A percentile compares a stretch with the other conserved stretches of the same genome.
These are phyloP conservation scores for Gaillardinia entomophila DNA, from an alignment of 805 yeast species.

Conservation along the genomic window DNA sequence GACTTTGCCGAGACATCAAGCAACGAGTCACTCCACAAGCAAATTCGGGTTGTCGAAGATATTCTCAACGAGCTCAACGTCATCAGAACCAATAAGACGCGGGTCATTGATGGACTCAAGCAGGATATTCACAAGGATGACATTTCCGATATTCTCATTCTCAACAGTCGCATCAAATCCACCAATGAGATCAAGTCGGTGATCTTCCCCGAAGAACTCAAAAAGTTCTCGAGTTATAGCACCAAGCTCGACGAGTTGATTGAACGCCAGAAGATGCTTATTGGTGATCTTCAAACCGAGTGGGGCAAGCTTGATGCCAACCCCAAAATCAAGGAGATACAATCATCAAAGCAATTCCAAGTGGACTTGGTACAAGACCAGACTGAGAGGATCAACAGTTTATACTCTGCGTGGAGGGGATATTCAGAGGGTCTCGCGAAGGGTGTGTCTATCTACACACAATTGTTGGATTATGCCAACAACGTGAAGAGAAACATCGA, in stretches of 20 bases:
- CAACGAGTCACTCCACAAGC: slow-evolving; percentile 19
- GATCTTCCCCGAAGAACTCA: slow-evolving; percentile 64
- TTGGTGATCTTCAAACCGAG: slow-evolving; percentile 22
- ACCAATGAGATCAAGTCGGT: slow-evolving; percentile 51
- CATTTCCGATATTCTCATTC: slow-evolving; percentile 67
- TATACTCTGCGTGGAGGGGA: slow-evolving; percentile 53
- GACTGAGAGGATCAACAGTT: slow-evolving; percentile 34
- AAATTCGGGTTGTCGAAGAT: slow-evolving; percentile 49
- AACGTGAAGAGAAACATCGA: too few species aligned
- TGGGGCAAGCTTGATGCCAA: slow-evolving; percentile 25
- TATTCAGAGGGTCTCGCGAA: slow-evolving; percentile 54
- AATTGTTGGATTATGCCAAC: slow-evolving; percentile 32
- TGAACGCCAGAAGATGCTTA: slow-evolving; percentile 53
- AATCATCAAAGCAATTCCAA: slow-evolving; percentile 35
- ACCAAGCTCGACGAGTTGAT: slow-evolving; percentile 63
- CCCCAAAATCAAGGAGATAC: slow-evolving; percentile 34
- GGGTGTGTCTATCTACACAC: slow-evolving; percentile 60
- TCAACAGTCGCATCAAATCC: slow-evolving; percentile 52
- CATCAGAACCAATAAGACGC: slow-evolving; percentile 57
- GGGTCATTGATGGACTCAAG: slow-evolving; percentile 61
- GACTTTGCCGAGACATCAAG: slow-evolving; percentile 26
- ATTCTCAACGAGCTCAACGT: slow-evolving; percentile 55
- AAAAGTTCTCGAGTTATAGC: slow-evolving; percentile 67
- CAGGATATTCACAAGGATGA: slow-evolving; percentile 73
- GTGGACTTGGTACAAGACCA: slow-evolving; percentile 26